Percentiles rank a stretch among this genome's conserved stretches.
These are phyloP conservation scores for Aspergillus flavus DNA, from an alignment of 2,329 filamentous ascomycete genomes.

Conservation along the genomic window DNA sequence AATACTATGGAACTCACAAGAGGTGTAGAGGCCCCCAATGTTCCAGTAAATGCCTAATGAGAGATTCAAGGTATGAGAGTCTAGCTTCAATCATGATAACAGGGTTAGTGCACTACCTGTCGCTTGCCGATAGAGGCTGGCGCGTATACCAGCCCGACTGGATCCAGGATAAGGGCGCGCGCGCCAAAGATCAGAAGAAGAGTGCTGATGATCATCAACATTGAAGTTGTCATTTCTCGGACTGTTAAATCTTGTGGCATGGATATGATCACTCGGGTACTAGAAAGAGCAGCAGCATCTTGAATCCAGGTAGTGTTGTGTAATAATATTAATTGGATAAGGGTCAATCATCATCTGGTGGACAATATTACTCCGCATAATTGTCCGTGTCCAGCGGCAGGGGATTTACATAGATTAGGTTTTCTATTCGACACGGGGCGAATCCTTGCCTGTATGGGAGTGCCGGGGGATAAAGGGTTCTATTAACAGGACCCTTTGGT, in stretches of 20 bases:
- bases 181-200: constrained; percentile 2
- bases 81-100: background rate
- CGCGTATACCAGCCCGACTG: constrained; percentile 10
- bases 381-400: background rate
- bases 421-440: background rate
- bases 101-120: background rate
- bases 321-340: background rate
- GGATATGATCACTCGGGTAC: background rate
- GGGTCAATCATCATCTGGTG: background rate
- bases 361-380: background rate
- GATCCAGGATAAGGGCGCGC: background rate
- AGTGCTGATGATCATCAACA: no score
- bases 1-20: constrained; percentile 10
- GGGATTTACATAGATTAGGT: background rate
- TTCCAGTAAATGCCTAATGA: constrained; percentile 8
- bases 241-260: background rate
- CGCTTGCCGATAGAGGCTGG: constrained; percentile 5
- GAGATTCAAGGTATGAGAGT: background rate
- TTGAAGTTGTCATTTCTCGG: background rate
- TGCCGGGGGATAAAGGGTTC: background rate
- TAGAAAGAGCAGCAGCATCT: background rate
- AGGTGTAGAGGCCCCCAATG: constrained; percentile 13
- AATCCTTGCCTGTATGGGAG: background rate
- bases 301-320: background rate
- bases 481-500: background rate